phyloP scores from a whole-genome alignment of 2,329 filamentous ascomycete species.

The Xylariaceae sp. region DNA sequence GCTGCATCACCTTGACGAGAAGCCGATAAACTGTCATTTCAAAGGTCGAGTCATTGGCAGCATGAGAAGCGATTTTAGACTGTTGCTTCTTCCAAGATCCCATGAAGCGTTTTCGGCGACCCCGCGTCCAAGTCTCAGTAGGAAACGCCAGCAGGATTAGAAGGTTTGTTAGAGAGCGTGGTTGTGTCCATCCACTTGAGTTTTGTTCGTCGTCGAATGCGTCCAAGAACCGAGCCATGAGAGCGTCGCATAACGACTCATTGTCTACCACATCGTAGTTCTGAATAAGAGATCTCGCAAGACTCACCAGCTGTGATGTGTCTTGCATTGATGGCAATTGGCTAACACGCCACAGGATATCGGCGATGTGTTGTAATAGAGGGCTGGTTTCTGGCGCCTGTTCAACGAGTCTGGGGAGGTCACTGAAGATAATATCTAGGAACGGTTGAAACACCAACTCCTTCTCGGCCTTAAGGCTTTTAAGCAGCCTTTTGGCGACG shows the following conservation, averaged over 20 bases:
- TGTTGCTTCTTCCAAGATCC: conserved; percentile 29
- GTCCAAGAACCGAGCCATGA: conserved; percentile 25
- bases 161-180: conserved; percentile 20
- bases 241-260: conserved; percentile 24
- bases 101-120: conserved; percentile 31
- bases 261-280: conserved; percentile 26
- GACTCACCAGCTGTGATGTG: conserved; percentile 8
- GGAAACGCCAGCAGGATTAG: conserved; percentile 26
- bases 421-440: conserved; percentile 23
- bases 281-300: conserved; percentile 19
- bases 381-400: conserved; percentile 17
- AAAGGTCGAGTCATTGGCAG: conserved; percentile 20
- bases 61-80: conserved; percentile 16
- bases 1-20: conserved; percentile 27
- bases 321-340: conserved; percentile 6
- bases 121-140: conserved; percentile 25
- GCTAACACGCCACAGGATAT: conserved; percentile 21
- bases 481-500: conserved; percentile 22
- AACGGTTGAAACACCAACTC: conserved; percentile 16
- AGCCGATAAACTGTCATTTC: conserved; percentile 24
- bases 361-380: conserved; percentile 20
- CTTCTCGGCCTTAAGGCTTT: conserved; percentile 12
- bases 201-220: conserved; percentile 19
- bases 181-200: conserved; percentile 23
- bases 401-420: conserved; percentile 23